phyloP scores from a whole-genome alignment of 805 yeast species.

The Zygosaccharomyces rouxii region DNA sequence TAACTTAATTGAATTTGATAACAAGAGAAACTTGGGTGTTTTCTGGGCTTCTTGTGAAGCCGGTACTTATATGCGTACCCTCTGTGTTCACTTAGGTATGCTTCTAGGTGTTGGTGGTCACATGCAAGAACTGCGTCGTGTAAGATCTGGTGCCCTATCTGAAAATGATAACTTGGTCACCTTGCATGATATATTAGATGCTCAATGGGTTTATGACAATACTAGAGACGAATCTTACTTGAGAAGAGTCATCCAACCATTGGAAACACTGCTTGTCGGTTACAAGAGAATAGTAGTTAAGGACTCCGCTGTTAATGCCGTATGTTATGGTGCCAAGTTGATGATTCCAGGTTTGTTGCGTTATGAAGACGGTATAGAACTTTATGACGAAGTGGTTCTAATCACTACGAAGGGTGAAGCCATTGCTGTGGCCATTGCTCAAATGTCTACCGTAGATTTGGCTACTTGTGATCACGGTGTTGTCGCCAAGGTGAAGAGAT shows the following conservation, averaged over 20 bases:
- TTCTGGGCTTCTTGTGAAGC: slow-evolving; percentile 99
- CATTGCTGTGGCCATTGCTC: slow-evolving; percentile 96
- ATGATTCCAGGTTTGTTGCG: slow-evolving; percentile 98
- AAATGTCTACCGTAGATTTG: slow-evolving; percentile 96
- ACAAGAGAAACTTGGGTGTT: slow-evolving; percentile 93
- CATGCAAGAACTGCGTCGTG: slow-evolving; percentile 99
- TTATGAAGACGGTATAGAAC: slow-evolving; percentile 95
- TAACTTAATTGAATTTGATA: slow-evolving; percentile 91
- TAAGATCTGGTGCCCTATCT: slow-evolving; percentile 91
- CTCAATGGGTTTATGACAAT: slow-evolving; percentile 96
- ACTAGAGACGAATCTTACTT: slow-evolving; percentile 94
- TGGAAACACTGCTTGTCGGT: slow-evolving; percentile 88
- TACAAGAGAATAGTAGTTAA: slow-evolving; percentile 95
- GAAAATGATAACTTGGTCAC: slow-evolving; percentile 92
- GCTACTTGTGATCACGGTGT: slow-evolving; percentile 98
- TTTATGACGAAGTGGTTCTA: slow-evolving; percentile 94
- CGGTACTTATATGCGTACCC: slow-evolving; percentile 98
- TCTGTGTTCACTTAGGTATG: slow-evolving; percentile 99
- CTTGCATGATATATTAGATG: slow-evolving; percentile 94
- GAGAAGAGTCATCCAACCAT: slow-evolving; percentile 89
- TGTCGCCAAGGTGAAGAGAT: slow-evolving; percentile 97
- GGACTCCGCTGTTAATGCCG: slow-evolving; percentile 95
- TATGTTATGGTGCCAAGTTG: slow-evolving; percentile 97
- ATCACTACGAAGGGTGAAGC: slow-evolving; percentile 99
- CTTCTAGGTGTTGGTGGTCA: slow-evolving; percentile 98